These are phyloP conservation scores for Trichoderma koningii DNA, from an alignment of 2,329 filamentous ascomycete species.

Conservation along the genomic window DNA sequence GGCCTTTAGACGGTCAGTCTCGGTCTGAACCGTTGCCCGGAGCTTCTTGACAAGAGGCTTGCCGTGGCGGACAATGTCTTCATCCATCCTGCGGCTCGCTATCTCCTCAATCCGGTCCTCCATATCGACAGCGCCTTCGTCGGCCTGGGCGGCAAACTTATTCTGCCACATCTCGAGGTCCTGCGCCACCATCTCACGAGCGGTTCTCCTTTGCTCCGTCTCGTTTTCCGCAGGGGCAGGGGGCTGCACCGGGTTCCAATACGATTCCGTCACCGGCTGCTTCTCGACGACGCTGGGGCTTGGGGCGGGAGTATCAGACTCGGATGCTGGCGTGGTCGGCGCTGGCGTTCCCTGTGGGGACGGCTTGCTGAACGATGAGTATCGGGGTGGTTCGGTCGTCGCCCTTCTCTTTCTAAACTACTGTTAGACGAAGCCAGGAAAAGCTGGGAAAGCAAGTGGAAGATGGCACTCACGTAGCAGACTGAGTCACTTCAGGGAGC, in stretches of 20 bases:
- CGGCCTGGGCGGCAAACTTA: conserved; percentile 82
- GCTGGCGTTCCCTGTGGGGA: conserved; percentile 39
- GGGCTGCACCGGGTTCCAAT: conserved; percentile 44
- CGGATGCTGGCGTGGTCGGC: conserved; percentile 37
- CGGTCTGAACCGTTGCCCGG: conserved; percentile 64
- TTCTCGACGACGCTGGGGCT: conserved; percentile 39
- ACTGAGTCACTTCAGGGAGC: conserved; percentile 33
- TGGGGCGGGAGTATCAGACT: conserved; percentile 27
- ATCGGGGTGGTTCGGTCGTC: conserved; percentile 32
- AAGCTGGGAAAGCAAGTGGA: background rate
- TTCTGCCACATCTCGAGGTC: conserved; percentile 85
- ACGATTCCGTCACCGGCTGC: conserved; percentile 31
- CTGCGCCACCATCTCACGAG: conserved; percentile 68
- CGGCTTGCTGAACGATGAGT: conserved; percentile 42
- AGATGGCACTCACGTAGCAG: conserved; percentile 12
- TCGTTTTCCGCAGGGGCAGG: conserved; percentile 52
- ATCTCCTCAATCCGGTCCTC: conserved; percentile 67
- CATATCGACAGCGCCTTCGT: conserved; percentile 76
- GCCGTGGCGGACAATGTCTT: conserved; percentile 66
- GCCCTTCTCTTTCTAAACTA: conserved; percentile 28
- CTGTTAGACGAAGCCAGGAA: conserved; percentile 26
- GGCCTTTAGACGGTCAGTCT: conserved; percentile 66
- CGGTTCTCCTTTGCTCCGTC: conserved; percentile 57
- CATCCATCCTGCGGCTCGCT: conserved; percentile 56
- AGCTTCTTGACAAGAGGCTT: conserved; percentile 68